Conservation (phyloP, 2,329 filamentous ascomycete species). For the Apiospora arundinis region DNA sequence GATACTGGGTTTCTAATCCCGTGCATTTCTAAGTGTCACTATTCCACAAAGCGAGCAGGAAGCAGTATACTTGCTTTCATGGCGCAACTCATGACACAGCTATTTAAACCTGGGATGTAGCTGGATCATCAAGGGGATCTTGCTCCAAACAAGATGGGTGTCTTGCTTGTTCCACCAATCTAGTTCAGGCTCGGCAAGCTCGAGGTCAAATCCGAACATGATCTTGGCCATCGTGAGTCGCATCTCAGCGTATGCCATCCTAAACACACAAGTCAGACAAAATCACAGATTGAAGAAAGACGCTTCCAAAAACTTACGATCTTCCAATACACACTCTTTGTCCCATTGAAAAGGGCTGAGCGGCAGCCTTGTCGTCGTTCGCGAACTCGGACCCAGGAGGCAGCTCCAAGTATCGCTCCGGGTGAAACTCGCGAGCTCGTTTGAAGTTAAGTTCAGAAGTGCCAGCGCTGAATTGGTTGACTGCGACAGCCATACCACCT, state of each 20-base stretch:
- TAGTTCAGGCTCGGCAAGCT: constrained; percentile 31
- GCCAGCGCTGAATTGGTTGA: constrained; percentile 50
- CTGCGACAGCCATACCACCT: constrained; percentile 38
- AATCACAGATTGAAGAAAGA: neutral
- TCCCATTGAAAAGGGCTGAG: constrained; percentile 25
- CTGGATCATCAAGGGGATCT: constrained; percentile 11
- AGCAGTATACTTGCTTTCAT: neutral
- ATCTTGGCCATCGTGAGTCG: constrained; percentile 40
- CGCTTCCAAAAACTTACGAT: constrained; percentile 14
- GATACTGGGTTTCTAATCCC: too few relatives aligned
- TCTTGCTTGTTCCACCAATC: constrained; percentile 15
- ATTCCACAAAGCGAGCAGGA: neutral
- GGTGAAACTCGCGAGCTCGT: constrained; percentile 49
- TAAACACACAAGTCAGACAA: constrained; percentile 21
- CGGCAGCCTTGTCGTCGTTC: constrained; percentile 20
- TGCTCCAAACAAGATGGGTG: constrained; percentile 3
- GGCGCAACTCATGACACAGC: neutral
- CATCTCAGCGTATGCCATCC: constrained; percentile 45
- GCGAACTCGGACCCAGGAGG: constrained; percentile 19
- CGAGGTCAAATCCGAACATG: constrained; percentile 42
- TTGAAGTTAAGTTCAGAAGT: constrained; percentile 51
- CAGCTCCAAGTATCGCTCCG: constrained; percentile 23
- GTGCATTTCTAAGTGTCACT: neutral
- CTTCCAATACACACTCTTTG: constrained; percentile 24
- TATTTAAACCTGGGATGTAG: neutral